A percentile compares a stretch with the other conserved stretches of the same genome.
phyloP scores from a whole-genome alignment of 2,329 filamentous ascomycete genomes.

The Talaromyces sp. region DNA sequence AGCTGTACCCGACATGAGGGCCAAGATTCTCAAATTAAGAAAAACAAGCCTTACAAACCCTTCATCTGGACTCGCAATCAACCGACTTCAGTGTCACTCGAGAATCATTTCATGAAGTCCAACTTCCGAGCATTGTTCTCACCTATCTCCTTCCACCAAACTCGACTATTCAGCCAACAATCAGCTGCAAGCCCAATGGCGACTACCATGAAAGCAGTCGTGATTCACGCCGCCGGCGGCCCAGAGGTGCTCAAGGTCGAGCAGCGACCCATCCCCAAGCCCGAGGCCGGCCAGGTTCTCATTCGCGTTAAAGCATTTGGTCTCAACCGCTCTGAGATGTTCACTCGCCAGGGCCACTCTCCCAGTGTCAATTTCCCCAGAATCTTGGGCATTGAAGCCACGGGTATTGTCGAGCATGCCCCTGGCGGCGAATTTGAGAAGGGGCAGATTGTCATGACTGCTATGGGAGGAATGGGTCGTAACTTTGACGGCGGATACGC shows the following conservation, averaged over 20 bases:
- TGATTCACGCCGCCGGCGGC: constrained; percentile 35
- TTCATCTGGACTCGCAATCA: background rate
- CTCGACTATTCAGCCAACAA: background rate
- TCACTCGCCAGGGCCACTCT: constrained; percentile 42
- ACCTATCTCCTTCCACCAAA: background rate
- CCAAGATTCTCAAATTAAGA: background rate
- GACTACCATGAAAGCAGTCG: constrained; percentile 39
- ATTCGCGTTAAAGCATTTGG: constrained; percentile 41
- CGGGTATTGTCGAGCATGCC: constrained; percentile 35
- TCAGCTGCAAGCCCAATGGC: background rate
- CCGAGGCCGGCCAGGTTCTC: constrained; percentile 33
- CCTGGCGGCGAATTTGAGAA: constrained; percentile 29
- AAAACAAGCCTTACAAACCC: background rate
- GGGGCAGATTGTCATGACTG: constrained; percentile 41
- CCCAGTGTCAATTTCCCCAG: constrained; percentile 37
- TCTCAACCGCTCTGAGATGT: constrained; percentile 44
- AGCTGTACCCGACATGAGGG: background rate
- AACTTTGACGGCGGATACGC: constrained; percentile 46
- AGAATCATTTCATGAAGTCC: background rate
- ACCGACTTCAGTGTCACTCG: background rate
- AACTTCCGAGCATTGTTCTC: background rate
- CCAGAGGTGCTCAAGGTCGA: constrained; percentile 37
- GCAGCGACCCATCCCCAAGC: constrained; percentile 32
- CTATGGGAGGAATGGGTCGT: constrained; percentile 46
- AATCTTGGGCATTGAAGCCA: constrained; percentile 44